Conservation (phyloP, 805 yeast genomes). For the Nakazawaea ernobii region DNA sequence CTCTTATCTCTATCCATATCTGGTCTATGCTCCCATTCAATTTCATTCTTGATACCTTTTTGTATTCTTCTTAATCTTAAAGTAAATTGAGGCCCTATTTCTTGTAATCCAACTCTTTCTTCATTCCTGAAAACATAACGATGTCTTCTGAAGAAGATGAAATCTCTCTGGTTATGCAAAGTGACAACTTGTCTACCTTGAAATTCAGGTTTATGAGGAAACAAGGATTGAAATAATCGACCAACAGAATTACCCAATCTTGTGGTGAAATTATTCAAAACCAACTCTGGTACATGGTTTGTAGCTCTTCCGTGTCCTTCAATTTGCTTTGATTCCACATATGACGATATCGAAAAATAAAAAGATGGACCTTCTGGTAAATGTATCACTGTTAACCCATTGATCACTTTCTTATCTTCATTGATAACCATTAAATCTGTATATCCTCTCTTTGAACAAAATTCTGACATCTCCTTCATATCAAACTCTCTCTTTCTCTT, state of each 20-base stretch:
- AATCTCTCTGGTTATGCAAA: constrained; percentile 94
- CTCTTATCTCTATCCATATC: constrained; percentile 96
- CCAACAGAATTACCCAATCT: constrained; percentile 93
- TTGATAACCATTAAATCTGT: constrained; percentile 87
- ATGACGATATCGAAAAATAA: constrained; percentile 79
- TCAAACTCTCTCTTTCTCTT: constrained; percentile 81
- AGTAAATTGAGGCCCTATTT: constrained; percentile 95
- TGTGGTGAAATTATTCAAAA: constrained; percentile 88
- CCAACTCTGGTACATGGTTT: constrained; percentile 84
- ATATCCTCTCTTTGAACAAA: constrained; percentile 75
- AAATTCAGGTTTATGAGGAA: constrained; percentile 90
- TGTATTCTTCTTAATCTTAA: constrained; percentile 82
- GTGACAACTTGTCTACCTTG: constrained; percentile 96
- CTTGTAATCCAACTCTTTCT: constrained; percentile 91
- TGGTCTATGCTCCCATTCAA: constrained; percentile 94
- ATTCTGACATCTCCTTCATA: constrained; percentile 81
- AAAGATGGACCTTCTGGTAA: constrained; percentile 94
- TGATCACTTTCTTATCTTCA: constrained; percentile 89
- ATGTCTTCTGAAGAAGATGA: constrained; percentile 90
- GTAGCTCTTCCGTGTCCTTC: constrained; percentile 90
- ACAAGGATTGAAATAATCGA: constrained; percentile 81
- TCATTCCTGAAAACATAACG: constrained; percentile 86
- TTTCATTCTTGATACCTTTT: constrained; percentile 85
- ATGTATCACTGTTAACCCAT: constrained; percentile 89
- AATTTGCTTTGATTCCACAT: constrained; percentile 68